A percentile compares a stretch with the other conserved stretches of the same genome.
phyloP scores from a whole-genome alignment of 768 basidiomycete species.

The Botryobasidium botryosum region DNA sequence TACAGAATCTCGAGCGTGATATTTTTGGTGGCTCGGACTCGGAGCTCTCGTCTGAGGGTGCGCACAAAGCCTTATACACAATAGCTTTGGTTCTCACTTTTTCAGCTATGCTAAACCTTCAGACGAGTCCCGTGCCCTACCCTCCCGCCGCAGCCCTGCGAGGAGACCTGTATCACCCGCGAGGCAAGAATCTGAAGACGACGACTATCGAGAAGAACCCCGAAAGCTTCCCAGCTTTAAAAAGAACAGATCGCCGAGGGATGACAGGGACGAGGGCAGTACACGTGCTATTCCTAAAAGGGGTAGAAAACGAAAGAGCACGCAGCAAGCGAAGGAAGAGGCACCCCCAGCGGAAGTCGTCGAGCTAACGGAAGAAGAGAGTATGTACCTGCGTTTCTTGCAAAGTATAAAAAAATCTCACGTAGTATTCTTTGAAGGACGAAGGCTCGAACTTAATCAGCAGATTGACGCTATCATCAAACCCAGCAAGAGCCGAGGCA shows the following conservation, averaged over 20 bases:
- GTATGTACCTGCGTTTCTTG: slow-evolving; percentile 11
- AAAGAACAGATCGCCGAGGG: slow-evolving; percentile 9
- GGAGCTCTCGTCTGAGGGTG: slow-evolving; percentile 64
- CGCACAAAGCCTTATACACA: slow-evolving; percentile 7
- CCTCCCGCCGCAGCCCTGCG: slow-evolving; percentile 24
- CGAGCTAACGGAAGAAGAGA: slow-evolving; percentile 6
- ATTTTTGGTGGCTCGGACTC: slow-evolving; percentile 76
- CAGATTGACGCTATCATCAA: slow-evolving; percentile 78
- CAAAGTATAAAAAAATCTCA: not conserved
- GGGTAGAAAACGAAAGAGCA: slow-evolving; percentile 19
- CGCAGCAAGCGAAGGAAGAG: slow-evolving; percentile 17
- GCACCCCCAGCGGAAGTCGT: slow-evolving; percentile 28
- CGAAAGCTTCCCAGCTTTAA: slow-evolving; percentile 18
- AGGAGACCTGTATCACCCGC: slow-evolving; percentile 17
- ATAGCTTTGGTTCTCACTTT: not conserved
- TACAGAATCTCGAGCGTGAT: slow-evolving; percentile 52
- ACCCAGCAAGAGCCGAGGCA: slow-evolving; percentile 51
- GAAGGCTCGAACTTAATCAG: slow-evolving; percentile 62
- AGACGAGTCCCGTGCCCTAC: slow-evolving; percentile 10
- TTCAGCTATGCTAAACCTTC: slow-evolving; percentile 5
- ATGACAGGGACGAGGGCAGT: slow-evolving; percentile 16
- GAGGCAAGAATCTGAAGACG: slow-evolving; percentile 27
- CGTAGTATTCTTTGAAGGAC: slow-evolving; percentile 30
- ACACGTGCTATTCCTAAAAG: slow-evolving; percentile 14
- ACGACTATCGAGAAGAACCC: slow-evolving; percentile 33